Conservation (phyloP, 2,329 filamentous ascomycete species). For the Sarocladium oryzae region DNA sequence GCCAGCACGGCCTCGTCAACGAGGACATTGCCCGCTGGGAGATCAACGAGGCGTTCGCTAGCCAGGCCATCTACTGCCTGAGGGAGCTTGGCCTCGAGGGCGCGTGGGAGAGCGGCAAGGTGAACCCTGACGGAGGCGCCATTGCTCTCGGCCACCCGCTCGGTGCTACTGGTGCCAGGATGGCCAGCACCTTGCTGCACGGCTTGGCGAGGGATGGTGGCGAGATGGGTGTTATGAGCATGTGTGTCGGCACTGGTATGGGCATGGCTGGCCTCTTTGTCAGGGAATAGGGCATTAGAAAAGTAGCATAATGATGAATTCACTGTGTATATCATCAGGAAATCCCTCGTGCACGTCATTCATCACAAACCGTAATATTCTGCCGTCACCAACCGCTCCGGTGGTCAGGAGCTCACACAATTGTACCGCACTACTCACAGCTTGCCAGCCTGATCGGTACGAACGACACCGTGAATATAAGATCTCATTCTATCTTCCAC, state of each 20-base stretch:
- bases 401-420: too few relatives aligned
- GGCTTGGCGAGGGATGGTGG: conserved; percentile 62
- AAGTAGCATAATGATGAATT: too few relatives aligned
- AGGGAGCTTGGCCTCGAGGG: conserved; percentile 61
- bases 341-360: too few relatives aligned
- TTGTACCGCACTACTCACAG: too few relatives aligned
- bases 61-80: conserved; percentile 63
- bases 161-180: conserved; percentile 74
- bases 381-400: too few relatives aligned
- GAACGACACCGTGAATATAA: too few relatives aligned
- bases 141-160: conserved; percentile 87
- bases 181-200: conserved; percentile 60
- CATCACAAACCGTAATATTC: too few relatives aligned
- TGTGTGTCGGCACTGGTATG: conserved; percentile 78
- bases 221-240: conserved; percentile 74
- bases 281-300: conserved; percentile 37
- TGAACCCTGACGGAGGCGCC: conserved; percentile 85
- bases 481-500: too few relatives aligned
- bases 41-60: conserved; percentile 79
- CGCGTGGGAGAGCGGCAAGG: conserved; percentile 56
- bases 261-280: conserved; percentile 64
- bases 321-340: too few relatives aligned
- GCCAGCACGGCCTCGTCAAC: conserved; percentile 56
- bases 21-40: conserved; percentile 81
- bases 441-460: too few relatives aligned